Base-by-base conservation (phyloP, 108 stramenopile genomes). In the Thalassiosira profunda region DNA sequence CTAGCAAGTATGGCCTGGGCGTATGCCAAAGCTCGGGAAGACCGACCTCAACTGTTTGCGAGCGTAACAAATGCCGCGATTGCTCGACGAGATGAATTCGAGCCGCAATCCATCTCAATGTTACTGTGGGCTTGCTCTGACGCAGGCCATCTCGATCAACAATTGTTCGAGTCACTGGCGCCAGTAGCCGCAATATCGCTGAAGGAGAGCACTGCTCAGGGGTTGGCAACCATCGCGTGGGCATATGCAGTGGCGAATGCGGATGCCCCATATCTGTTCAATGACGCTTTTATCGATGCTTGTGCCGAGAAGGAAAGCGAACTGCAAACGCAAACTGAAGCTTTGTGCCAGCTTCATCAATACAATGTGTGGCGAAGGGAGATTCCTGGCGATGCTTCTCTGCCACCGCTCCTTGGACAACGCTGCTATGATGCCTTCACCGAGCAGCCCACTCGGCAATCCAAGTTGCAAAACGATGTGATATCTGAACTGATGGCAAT, bases 171-270 rank as follows among this genome's bases (percentile, higher is more conserved):
- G 41, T 63, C 67, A 42, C 36, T 77, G 44, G 56, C 65, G 45
- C 35, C 41, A 14, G 28, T 43, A 21, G 70, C 70, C 26, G 15
- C 31, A 26, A 12, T 11, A 38, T 43, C 58, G 26, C 58, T 82
- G 26, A 21, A 63, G n/a, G 62, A 77, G 30, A 63, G 53, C 28
- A 52, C 24, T 7, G 53, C 66, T 51, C 81, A 76, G 51, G 53
- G 65, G n/a, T 54, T 82, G 33, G 63, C 81, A 23, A 82, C 77
- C 33, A 58, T 76, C 30, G 75, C 76, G 1, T 82, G 75, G 81
- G 70, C 76, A 1, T 77, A 70, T 23, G 12, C 76, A 11, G 78
- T 74, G 0, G 58, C 72, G 23, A 57, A 79, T 45, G 51, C 59
- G 9, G 68, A 77, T 33, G 34, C 59, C 34, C 49, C 34, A 47